Evolutionary conservation across 345 rosid genomes (phyloP), one percentile per base, ranked within the genome.

Genomic region (Noccaea bulbosa): DNA sequence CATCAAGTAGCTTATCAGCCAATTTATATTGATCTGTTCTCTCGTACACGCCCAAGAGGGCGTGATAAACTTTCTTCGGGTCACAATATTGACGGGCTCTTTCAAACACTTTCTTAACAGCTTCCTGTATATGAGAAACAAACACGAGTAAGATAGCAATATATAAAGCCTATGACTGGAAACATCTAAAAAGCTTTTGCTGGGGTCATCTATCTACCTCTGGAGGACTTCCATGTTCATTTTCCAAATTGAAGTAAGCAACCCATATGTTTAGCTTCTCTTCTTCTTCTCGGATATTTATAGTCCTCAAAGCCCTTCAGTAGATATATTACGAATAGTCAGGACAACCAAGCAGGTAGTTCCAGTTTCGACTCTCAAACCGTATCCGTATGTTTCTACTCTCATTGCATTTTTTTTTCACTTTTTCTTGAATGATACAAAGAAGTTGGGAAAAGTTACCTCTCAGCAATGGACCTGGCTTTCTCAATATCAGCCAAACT

Each of bases 241-340:
- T 89, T 83, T 94, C 99, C 85, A 94, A 78, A 79, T 91, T 94
- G 81, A 91, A 89, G 81, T 89, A 94, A 50, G 98, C 99, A 61
- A 91, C 87, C 98, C 99, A 94, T 50, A 94, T 73, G 75, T 94
- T 94, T 49, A 94, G 88, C 85, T 91, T 91, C 82, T 94, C 99
- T 27, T 73, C 83, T 84, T 94, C 99, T 81, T 91, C 99, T 48
- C 95, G 89, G 40, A 88, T 61, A 78, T 87, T 89, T 57, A 91
- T 94, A 4, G 92, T 91, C 72, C 80, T 86, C 89, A 94, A 71
- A 48, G 99, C 98, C 88, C 99, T 94, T 78, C 78, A 82, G 55
- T 60, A 67, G 71, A 47, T 54, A 51, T 38, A 37, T 45, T 38
- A 41, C 30, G 10, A 48, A 69, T 9, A 75, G 52, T 17, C 41